phyloP scores from a whole-genome alignment of 2,329 filamentous ascomycete species.

The Alternaria brassicae region DNA sequence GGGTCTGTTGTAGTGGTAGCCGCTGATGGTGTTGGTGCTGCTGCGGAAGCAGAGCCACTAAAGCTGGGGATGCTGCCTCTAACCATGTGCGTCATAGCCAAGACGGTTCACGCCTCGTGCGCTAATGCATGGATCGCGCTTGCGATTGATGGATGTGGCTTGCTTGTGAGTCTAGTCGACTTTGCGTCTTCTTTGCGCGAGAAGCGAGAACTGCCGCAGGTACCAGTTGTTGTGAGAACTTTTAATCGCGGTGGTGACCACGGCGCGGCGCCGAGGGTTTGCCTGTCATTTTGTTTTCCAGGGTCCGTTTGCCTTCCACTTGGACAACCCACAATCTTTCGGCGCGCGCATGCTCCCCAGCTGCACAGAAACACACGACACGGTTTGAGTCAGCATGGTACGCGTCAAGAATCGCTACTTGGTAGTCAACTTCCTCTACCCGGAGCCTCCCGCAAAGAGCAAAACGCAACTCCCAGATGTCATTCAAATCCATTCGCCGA shows the following conservation, averaged over 20 bases:
- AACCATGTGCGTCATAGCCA: slow-evolving; percentile 35
- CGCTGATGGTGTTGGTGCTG: slow-evolving; percentile 6
- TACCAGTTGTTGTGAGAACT: neutral
- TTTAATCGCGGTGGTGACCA: neutral
- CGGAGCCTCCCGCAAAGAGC: slow-evolving; percentile 58
- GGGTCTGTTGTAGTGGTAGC: slow-evolving; percentile 7
- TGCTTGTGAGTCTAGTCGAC: neutral
- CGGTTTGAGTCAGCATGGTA: slow-evolving; percentile 69
- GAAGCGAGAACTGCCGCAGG: neutral
- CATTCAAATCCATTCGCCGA: slow-evolving; percentile 80
- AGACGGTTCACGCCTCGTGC: slow-evolving; percentile 15
- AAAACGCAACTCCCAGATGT: slow-evolving; percentile 61
- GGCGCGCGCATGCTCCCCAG: neutral
- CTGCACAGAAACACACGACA: neutral
- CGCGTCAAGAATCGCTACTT: slow-evolving; percentile 96
- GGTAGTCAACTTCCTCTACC: slow-evolving; percentile 92
- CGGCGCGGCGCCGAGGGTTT: neutral
- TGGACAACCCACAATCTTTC: neutral
- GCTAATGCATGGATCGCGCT: slow-evolving; percentile 18
- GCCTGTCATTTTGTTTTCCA: slow-evolving; percentile 1
- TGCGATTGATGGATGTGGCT: neutral
- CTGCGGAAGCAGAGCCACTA: slow-evolving; percentile 19
- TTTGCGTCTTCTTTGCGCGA: slow-evolving; percentile 4
- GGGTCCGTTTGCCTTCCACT: neutral
- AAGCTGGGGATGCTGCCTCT: slow-evolving; percentile 36